These are phyloP conservation scores for Chaetomiaceae sp. DNA, from an alignment of 2,329 filamentous ascomycete genomes.

Conservation along the genomic window DNA sequence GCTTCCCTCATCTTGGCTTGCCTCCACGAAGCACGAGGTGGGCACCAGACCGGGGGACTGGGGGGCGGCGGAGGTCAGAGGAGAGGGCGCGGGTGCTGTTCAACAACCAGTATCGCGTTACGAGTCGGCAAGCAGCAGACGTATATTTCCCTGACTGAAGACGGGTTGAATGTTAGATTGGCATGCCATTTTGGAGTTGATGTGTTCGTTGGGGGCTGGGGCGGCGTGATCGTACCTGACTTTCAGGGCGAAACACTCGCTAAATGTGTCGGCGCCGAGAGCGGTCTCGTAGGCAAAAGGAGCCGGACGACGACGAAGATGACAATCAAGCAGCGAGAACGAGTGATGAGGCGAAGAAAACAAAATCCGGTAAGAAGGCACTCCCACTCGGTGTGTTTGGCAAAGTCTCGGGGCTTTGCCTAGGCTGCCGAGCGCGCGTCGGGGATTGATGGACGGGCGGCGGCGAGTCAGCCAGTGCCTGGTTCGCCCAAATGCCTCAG, in stretches of 20 bases:
- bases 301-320: not conserved
- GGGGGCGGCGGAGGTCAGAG: not conserved
- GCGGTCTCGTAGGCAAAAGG: slow-evolving; percentile 1
- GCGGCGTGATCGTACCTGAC: slow-evolving; percentile 9
- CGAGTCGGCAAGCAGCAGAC: slow-evolving; percentile 4
- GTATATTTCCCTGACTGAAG: slow-evolving; percentile 6
- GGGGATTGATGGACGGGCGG: slow-evolving; percentile 13
- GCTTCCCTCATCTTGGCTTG: slow-evolving; percentile 86
- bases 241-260: slow-evolving; percentile 11
- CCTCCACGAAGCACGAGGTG: slow-evolving; percentile 25
- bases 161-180: slow-evolving; percentile 19
- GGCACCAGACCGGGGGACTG: slow-evolving; percentile 25
- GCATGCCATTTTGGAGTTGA: slow-evolving; percentile 14
- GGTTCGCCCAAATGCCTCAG: slow-evolving; percentile 25
- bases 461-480: slow-evolving; percentile 16
- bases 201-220: slow-evolving; percentile 15
- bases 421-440: slow-evolving; percentile 2
- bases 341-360: not conserved
- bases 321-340: not conserved
- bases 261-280: slow-evolving; percentile 8
- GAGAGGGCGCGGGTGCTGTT: slow-evolving; percentile 1
- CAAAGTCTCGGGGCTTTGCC: not conserved
- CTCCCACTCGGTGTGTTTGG: not conserved
- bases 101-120: slow-evolving; percentile 5
- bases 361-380: not conserved